A percentile compares a stretch with the other conserved stretches of the same genome.
Conservation (phyloP, 2,329 filamentous ascomycete species). For the Trichophyton equinum region DNA sequence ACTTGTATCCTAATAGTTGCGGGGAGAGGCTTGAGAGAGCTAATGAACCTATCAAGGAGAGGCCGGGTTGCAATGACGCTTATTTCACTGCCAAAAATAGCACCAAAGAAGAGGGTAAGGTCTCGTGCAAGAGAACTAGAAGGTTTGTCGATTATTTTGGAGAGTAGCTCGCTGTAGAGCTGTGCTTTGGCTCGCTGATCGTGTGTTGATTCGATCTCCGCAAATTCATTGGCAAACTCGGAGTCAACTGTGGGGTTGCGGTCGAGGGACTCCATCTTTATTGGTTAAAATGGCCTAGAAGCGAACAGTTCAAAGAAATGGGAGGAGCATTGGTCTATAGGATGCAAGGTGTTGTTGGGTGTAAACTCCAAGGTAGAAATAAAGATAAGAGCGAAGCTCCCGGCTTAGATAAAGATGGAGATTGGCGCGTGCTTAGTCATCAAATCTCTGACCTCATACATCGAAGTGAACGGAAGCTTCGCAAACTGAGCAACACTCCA, state of each 20-base stretch:
- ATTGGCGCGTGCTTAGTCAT: neutral
- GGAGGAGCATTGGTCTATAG: neutral
- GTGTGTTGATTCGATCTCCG: slow-evolving; percentile 38
- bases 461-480: neutral
- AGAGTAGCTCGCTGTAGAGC: slow-evolving; percentile 46
- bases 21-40: slow-evolving; percentile 41
- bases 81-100: slow-evolving; percentile 56
- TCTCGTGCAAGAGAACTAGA: slow-evolving; percentile 42
- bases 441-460: neutral
- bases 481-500: neutral
- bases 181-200: slow-evolving; percentile 40
- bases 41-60: slow-evolving; percentile 58
- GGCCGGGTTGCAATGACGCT: slow-evolving; percentile 65
- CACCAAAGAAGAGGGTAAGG: slow-evolving; percentile 54
- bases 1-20: slow-evolving; percentile 59
- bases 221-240: slow-evolving; percentile 37
- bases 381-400: neutral
- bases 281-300: neutral
- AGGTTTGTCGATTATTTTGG: slow-evolving; percentile 39
- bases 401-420: too few species aligned
- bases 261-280: neutral
- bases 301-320: neutral
- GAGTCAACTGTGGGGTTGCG: slow-evolving; percentile 38
- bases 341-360: too few species aligned
- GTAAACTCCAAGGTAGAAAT: neutral